Evolutionary conservation across 1,284 basidiomycete species (phyloP), one percentile per base, ranked within the genome.

Genomic region (Entoloma clypeatum): DNA sequence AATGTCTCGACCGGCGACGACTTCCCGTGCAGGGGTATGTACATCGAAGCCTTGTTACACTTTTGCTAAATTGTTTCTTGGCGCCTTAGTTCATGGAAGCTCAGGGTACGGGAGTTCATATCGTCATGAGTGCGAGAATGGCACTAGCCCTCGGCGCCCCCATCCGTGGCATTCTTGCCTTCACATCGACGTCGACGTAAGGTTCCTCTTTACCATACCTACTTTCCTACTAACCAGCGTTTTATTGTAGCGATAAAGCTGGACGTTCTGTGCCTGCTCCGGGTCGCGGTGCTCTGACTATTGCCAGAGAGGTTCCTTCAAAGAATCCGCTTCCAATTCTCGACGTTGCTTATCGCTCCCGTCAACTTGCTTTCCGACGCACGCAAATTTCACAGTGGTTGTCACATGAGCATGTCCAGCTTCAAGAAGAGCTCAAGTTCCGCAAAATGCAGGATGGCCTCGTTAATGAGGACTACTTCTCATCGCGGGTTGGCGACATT

Each of bases 1-100:
- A 66, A 95, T 98, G 88, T 99, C 95, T 40, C 87, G 95, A 47
- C 96, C 96, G 18, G 89, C 94, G 27, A 98, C 95, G 4, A 91
- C 87, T 17, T 98, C 93, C 53, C 90, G 96, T 60, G 77, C 92
- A 58, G 93, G 94, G 50, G 84, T 87, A 58, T 54, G 80, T 66
- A 26, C 36, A 37, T 22, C 9, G 9, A 10, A 28, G 13, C 10
- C 17, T 21, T 31, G 14, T 48, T 19, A 31, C 44, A 24, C 43
- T 14, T 29, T 50, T 38, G 50, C 55, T 42, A 30, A 33, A 38
- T 32, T 33, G 32, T 18, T 40, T 5, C 18, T 17, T 43, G n/a
- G 11, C 13, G 4, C 5, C 22, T 19, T 43, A 86, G 80, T 95
- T 95, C 69, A 94, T 99, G 95, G 95, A 99, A 67, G 82, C 92